These are phyloP conservation scores for Medakamo hakoo DNA, from an alignment of 139 green algal genomes.

Conservation along the genomic window DNA sequence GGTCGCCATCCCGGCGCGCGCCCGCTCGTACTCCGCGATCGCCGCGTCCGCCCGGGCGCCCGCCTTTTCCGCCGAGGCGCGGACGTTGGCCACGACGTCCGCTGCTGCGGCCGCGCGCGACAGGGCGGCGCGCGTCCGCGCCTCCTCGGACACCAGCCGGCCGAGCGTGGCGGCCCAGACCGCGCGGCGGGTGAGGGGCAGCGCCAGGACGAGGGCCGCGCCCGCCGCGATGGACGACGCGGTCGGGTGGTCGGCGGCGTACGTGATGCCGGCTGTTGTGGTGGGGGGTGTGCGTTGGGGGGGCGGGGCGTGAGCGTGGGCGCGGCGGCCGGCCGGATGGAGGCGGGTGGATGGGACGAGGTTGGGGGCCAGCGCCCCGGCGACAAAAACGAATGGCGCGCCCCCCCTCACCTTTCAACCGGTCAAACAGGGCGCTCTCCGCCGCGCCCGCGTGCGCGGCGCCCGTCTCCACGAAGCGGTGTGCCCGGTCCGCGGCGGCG, in stretches of 20 bases:
- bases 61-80: background rate
- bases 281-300: too few relatives aligned
- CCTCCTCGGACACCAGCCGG: background rate
- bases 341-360: too few relatives aligned
- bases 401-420: background rate
- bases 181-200: background rate
- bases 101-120: too few relatives aligned
- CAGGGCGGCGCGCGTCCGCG: too few relatives aligned
- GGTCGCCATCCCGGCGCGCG: too few relatives aligned
- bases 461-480: background rate
- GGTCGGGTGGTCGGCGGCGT: background rate
- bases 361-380: too few relatives aligned
- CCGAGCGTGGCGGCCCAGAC: background rate
- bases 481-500: background rate
- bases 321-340: too few relatives aligned
- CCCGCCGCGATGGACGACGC: background rate
- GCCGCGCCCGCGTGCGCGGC: background rate
- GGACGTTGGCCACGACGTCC: background rate
- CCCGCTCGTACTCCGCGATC: conserved; percentile 31
- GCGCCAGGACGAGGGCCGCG: background rate
- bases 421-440: background rate
- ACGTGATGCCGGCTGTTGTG: background rate
- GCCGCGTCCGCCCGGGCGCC: conserved; percentile 15
- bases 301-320: background rate
- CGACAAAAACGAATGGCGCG: too few relatives aligned